phyloP scores from a whole-genome alignment of 2,329 filamentous ascomycete species.

The Aspergillus transmontanensis region DNA sequence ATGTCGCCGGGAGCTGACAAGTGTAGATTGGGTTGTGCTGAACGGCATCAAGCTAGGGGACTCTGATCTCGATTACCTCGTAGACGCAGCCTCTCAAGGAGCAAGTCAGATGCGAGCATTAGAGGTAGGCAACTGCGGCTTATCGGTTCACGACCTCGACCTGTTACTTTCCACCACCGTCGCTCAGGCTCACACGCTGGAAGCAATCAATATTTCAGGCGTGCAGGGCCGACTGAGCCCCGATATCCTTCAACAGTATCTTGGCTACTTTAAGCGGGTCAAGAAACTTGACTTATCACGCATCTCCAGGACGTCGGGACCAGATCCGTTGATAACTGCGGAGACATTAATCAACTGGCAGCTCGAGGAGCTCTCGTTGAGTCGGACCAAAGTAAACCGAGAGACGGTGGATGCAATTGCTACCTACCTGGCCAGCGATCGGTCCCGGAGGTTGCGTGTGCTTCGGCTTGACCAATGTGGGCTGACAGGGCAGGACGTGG shows the following conservation, averaged over 20 bases:
- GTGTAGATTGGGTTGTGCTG: constrained; percentile 70
- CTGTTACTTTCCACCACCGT: constrained; percentile 66
- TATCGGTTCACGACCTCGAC: constrained; percentile 53
- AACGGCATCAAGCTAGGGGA: constrained; percentile 72
- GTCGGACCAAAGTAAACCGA: constrained; percentile 63
- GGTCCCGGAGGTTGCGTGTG: constrained; percentile 62
- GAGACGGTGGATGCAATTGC: constrained; percentile 67
- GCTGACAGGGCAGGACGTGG: constrained; percentile 65
- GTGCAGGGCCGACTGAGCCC: constrained; percentile 67
- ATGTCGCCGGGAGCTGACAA: constrained; percentile 67
- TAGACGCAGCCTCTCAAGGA: constrained; percentile 68
- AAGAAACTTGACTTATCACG: constrained; percentile 68
- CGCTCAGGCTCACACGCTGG: constrained; percentile 67
- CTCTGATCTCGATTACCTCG: constrained; percentile 66
- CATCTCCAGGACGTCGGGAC: constrained; percentile 63
- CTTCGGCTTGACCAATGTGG: constrained; percentile 69
- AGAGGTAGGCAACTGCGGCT: constrained; percentile 65
- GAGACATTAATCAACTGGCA: constrained; percentile 69
- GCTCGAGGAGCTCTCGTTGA: constrained; percentile 66
- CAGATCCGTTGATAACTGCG: constrained; percentile 65
- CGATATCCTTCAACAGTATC: constrained; percentile 65
- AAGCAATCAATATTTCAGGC: constrained; percentile 68
- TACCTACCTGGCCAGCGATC: constrained; percentile 63
- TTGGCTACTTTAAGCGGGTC: constrained; percentile 67
- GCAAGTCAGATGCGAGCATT: constrained; percentile 67